Evolutionary conservation across 2,329 filamentous ascomycete genomes (phyloP), one percentile per base, ranked within the genome.

Genomic region (Hypoxylon sp.): DNA sequence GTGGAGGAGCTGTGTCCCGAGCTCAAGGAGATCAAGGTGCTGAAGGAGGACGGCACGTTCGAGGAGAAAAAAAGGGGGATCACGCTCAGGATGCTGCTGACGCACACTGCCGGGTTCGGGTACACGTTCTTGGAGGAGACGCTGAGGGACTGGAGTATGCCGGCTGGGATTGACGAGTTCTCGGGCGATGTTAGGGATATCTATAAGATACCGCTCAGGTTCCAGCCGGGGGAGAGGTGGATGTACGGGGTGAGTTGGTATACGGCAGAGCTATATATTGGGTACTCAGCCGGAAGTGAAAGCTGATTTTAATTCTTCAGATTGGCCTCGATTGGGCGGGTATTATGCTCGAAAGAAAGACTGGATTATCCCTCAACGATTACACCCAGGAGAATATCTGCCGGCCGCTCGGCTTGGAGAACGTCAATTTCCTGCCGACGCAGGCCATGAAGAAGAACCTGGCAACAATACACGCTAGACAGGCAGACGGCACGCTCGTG

Each of bases 181-280:
- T 82, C 81, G 0, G 84, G 84, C 0, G 78, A 84, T 5, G 70
- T 81, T 15, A 78, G 80, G 30, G 87, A 86, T 22, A 77, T 89
- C 44, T 70, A 81, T 24, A 73, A 81, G 34, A 72, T 76, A 59
- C 85, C 88, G 0, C 74, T 91, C 15, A 73, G 90, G 1, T 87
- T 88, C 66, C 87, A 91, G 66, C 89, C 89, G 0, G 88, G 88
- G 0, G 81, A 83, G 22, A 78, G 78, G 2, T 91, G 86, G 85
- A 81, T 86, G 59, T 90, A 91, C 20, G 84, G 84, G 0, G 82
- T 85, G 74, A 77, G 79, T 57, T 57, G 24, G 5, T n/a, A 47
- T 30, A n/a, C 26, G n/a, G 5, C 8, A 6, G 19, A n/a, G 19
- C 19, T 17, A 28, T 5, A 10, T 11, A 34, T 13, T 34, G n/a